Evolutionary conservation across 331 rosid species (phyloP), one percentile per base, ranked within the genome.

Genomic region (Pyrus hybrid): DNA sequence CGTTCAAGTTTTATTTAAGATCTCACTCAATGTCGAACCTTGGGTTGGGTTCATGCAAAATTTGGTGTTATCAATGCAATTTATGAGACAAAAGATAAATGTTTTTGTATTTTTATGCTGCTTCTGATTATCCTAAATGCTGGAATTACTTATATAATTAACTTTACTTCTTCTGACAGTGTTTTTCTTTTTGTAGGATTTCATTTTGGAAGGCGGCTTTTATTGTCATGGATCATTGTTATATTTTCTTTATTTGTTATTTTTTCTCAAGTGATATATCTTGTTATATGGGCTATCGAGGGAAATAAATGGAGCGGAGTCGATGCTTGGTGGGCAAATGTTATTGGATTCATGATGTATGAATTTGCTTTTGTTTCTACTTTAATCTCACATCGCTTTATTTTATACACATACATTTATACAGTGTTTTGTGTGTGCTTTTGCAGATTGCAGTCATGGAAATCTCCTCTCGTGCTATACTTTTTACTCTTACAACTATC

Each of bases 371-470:
- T 41, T 74, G 22, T 70, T 69, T 77, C 78, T 45, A 30, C 45
- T 53, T 78, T 35, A 7, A n/a, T 81, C 61, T n/a, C 11, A 9
- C 12, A 5, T 72, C 56, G 66, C 25, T 47, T 35, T 62, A 9
- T 56, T 56, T 75, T 68, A 30, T 71, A 57, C 23, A 9, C 71
- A 32, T 70, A 47, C 70, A 54, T 80, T 86, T 78, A 86, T 71
- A 71, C 61, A 33, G 78, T 73, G 11, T 65, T 60, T 70, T 66
- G 54, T 86, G 77, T 71, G 33, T 76, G 67, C 75, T 82, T 77
- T 81, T 92, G 92, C 96, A 95, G 99, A 86, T 73, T 89, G 78
- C 87, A 87, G 81, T 88, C 97, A 63, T 89, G 93, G 99, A 87
- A 77, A 79, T 89, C 91, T 64, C 96, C 97, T 63, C 66, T 77